Evolutionary conservation across 495 filamentous ascomycete genomes (phyloP).

Genomic region (Talaromyces stipitatus): DNA sequence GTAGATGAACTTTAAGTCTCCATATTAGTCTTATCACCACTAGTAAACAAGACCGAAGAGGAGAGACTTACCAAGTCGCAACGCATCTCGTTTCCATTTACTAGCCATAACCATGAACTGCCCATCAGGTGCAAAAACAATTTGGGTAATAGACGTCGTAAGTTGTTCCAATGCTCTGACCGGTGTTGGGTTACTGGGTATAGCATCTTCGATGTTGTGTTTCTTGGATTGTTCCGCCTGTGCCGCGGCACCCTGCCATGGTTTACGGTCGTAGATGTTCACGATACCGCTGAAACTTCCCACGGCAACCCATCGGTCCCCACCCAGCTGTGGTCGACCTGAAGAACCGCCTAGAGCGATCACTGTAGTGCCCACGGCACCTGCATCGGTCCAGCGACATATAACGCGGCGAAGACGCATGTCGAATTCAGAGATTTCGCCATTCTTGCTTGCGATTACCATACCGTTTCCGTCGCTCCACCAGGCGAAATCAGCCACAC

Average conservation of each 20-base stretch:
- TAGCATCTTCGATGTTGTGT: conserved; percentile 27
- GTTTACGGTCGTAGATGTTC: conserved; percentile 82
- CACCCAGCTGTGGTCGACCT: conserved; percentile 55
- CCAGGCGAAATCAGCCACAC: conserved; percentile 86
- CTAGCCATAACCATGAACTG: conserved; percentile 82
- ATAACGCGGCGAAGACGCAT: conserved; percentile 55
- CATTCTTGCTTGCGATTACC: conserved; percentile 71
- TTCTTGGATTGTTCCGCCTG: conserved; percentile 15
- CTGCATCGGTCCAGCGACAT: conserved; percentile 83
- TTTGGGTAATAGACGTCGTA: conserved; percentile 68
- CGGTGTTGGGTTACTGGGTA: conserved; percentile 62
- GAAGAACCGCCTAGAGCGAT: conserved; percentile 59
- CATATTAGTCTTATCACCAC: conserved; percentile 5
- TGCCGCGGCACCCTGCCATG: conserved; percentile 40
- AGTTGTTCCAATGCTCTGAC: conserved; percentile 70
- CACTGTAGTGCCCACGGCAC: conserved; percentile 76
- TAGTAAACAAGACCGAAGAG: background rate
- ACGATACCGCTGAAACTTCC: conserved; percentile 79
- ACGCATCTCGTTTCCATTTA: conserved; percentile 76
- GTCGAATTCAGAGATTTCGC: conserved; percentile 90
- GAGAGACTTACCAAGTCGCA: conserved; percentile 52
- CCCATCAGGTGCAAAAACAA: conserved; percentile 79
- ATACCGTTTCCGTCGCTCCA: conserved; percentile 75
- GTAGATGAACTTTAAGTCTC: conserved; percentile 67
- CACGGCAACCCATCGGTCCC: conserved; percentile 79